Evolutionary conservation across 768 basidiomycete species (phyloP), one percentile per base, ranked within the genome.

Genomic region (Lyophyllum semitale): DNA sequence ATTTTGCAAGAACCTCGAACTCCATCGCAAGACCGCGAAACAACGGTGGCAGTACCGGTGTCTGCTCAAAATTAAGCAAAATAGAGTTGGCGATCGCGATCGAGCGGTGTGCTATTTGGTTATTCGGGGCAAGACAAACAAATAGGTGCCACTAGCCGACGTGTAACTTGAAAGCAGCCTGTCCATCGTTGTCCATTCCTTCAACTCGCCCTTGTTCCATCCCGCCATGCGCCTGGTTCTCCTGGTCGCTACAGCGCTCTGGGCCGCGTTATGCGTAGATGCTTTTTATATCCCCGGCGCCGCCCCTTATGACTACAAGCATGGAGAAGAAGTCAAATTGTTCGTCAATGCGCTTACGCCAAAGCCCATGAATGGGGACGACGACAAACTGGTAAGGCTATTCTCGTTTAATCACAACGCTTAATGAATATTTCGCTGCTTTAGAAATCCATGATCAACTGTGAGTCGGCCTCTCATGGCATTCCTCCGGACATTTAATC

Each of bases 201-300:
- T 43, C 40, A 52, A 50, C 50, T 17, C 33, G 32, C 17, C 54
- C 32, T 46, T 48, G 40, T 26, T 47, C 45, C 32, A 38, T 20
- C 25, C 35, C 40, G 59, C 41, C 57, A 72, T 73, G 72, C 63
- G 53, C 46, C 42, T 65, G 43, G 30, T 59, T 48, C 54, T 58
- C 43, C 49, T 62, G 48, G 61, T 63, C 23, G 51, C 59, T 17
- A 45, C 65, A 33, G 49, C 61, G 30, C 58, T 63, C 41, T 60
- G 60, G 45, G 47, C 67, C 37, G 54, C 68, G 18, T 61, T 68
- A 20, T 64, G 60, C 37, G 53, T 73, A 40, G 61, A 75, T 49
- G 91, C 90, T 4, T 98, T 98, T 77, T 98, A 98, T 69, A 83
- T 98, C 35, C 95, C 95, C 23, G 89, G 89, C 23, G 84, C 95